phyloP scores from a whole-genome alignment of 129 eudicot genomes.

The Cynara cardunculus region DNA sequence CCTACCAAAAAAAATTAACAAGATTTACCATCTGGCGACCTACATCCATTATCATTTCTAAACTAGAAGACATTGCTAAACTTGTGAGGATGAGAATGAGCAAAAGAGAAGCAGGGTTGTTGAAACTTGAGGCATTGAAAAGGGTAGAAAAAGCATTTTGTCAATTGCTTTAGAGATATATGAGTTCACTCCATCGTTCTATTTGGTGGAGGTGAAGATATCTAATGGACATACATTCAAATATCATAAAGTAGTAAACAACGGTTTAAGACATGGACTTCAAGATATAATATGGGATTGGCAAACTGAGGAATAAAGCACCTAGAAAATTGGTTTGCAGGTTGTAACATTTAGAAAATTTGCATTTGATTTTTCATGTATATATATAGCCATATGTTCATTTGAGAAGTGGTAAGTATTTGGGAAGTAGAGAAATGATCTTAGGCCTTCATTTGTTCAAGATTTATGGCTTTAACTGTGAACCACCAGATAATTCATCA shows the following conservation, averaged over 20 bases:
- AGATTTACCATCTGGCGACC: constrained; percentile 54
- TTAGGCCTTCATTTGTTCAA: too few relatives aligned
- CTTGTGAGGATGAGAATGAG: constrained; percentile 43
- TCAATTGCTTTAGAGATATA: constrained; percentile 74
- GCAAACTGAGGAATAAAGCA: constrained; percentile 38
- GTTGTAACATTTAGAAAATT: too few relatives aligned
- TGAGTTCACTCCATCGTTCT: constrained; percentile 49
- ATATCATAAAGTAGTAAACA: constrained; percentile 46
- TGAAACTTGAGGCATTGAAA: constrained; percentile 62
- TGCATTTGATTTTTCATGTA: too few relatives aligned
- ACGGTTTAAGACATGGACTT: constrained; percentile 53
- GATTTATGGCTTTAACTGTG: too few relatives aligned
- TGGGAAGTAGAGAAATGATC: too few relatives aligned
- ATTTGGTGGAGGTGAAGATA: constrained; percentile 66
- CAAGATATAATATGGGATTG: constrained; percentile 64
- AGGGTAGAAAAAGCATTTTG: constrained; percentile 62
- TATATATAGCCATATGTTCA: too few relatives aligned
- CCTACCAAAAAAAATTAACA: constrained; percentile 38
- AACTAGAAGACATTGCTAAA: constrained; percentile 52
- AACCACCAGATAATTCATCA: too few relatives aligned
- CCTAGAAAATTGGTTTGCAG: too few relatives aligned
- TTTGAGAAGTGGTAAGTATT: too few relatives aligned
- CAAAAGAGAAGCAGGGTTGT: constrained; percentile 54
- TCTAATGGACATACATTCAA: constrained; percentile 61
- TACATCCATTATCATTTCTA: constrained; percentile 49